Evolutionary conservation across 768 basidiomycete genomes (phyloP).

Genomic region (Pisolithus marmoratus): DNA sequence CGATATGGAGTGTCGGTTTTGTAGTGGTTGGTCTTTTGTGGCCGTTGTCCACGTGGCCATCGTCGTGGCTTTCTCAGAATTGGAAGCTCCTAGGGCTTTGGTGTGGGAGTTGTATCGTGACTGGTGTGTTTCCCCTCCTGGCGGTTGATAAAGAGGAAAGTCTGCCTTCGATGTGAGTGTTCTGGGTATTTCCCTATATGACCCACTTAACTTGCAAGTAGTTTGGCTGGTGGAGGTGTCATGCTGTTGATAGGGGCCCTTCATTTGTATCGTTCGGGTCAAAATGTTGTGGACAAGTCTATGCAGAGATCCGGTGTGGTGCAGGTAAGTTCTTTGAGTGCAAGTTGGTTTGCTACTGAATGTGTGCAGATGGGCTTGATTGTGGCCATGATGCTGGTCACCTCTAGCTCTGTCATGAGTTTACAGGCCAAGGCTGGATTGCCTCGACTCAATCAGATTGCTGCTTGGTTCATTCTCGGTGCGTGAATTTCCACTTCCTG

Average conservation of each 20-base stretch:
- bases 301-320: conserved; percentile 7
- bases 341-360: background rate
- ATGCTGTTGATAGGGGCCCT: conserved; percentile 36
- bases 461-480: conserved; percentile 67
- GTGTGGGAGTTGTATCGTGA: conserved; percentile 45
- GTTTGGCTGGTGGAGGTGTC: conserved; percentile 41
- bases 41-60: conserved; percentile 54
- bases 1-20: conserved; percentile 68
- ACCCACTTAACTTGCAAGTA: conserved; percentile 18
- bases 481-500: conserved; percentile 12
- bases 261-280: conserved; percentile 8
- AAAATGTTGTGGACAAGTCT: background rate
- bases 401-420: conserved; percentile 50
- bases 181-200: background rate
- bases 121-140: conserved; percentile 64
- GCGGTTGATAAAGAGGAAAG: conserved; percentile 69
- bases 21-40: conserved; percentile 55
- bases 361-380: conserved; percentile 39
- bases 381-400: conserved; percentile 43
- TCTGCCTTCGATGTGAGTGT: conserved; percentile 50
- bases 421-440: conserved; percentile 65
- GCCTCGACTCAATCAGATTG: conserved; percentile 50
- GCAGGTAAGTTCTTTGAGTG: conserved; percentile 15
- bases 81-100: conserved; percentile 34
- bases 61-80: conserved; percentile 21